phyloP scores from a whole-genome alignment of 2,329 filamentous ascomycete species.

The Rutstroemia sp. region DNA sequence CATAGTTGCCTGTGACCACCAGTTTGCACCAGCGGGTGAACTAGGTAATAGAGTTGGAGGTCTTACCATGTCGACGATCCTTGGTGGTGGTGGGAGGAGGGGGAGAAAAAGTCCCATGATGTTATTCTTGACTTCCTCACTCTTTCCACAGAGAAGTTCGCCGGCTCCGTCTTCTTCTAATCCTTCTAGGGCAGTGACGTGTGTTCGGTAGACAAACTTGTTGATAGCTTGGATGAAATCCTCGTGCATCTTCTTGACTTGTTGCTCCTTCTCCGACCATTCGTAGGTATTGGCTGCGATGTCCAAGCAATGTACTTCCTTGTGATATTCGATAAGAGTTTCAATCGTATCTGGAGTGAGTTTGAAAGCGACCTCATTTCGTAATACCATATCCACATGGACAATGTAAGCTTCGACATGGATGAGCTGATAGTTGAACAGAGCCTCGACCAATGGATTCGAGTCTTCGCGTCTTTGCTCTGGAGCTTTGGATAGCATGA shows the following conservation, averaged over 20 bases:
- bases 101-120: slow-evolving; percentile 81
- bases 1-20: slow-evolving; percentile 71
- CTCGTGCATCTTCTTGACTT: slow-evolving; percentile 95
- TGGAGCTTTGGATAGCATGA: slow-evolving; percentile 87
- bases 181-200: slow-evolving; percentile 83
- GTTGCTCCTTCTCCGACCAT: slow-evolving; percentile 94
- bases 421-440: slow-evolving; percentile 89
- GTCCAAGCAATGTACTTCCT: slow-evolving; percentile 88
- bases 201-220: slow-evolving; percentile 90
- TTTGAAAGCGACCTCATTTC: slow-evolving; percentile 97
- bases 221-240: slow-evolving; percentile 96
- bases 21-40: slow-evolving; percentile 63
- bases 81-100: slow-evolving; percentile 76
- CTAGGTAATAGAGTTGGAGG: slow-evolving; percentile 80
- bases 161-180: slow-evolving; percentile 94
- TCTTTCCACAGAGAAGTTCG: slow-evolving; percentile 84
- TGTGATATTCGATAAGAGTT: slow-evolving; percentile 87
- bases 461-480: slow-evolving; percentile 78
- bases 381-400: slow-evolving; percentile 96
- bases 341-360: slow-evolving; percentile 93
- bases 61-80: slow-evolving; percentile 82
- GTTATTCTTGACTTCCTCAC: slow-evolving; percentile 84
- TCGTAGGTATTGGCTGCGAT: slow-evolving; percentile 82
- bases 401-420: slow-evolving; percentile 97
- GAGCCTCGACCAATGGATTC: slow-evolving; percentile 75